phyloP scores from a whole-genome alignment of 1,284 basidiomycete genomes.

The Irpex sp. region DNA sequence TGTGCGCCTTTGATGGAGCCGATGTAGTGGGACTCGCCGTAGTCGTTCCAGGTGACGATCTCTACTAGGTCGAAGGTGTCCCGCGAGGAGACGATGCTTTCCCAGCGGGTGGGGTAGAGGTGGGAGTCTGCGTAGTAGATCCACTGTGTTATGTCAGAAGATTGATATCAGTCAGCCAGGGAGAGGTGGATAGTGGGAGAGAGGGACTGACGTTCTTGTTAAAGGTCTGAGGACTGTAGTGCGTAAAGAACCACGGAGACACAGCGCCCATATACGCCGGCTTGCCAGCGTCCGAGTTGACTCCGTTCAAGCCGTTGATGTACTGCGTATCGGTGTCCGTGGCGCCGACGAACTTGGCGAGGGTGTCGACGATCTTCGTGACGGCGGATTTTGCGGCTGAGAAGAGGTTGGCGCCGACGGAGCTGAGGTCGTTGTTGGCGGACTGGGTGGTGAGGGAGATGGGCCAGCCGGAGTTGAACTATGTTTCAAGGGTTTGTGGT shows the following conservation, averaged over 20 bases:
- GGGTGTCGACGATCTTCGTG: constrained; percentile 29
- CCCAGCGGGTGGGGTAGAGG: constrained; percentile 74
- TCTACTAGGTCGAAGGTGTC: constrained; percentile 48
- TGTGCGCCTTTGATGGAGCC: constrained; percentile 67
- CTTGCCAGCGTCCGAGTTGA: constrained; percentile 18
- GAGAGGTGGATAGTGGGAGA: too few species aligned
- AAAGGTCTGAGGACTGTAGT: constrained; percentile 60
- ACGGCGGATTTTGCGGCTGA: constrained; percentile 15
- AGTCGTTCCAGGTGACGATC: constrained; percentile 39
- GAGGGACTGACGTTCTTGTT: too few species aligned
- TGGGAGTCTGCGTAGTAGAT: constrained; percentile 56
- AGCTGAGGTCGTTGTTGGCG: constrained; percentile 27
- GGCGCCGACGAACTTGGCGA: constrained; percentile 37
- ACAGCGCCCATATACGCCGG: constrained; percentile 31
- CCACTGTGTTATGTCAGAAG: too few species aligned
- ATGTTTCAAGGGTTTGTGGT: too few species aligned
- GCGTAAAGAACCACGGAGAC: constrained; percentile 72
- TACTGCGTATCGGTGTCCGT: constrained; percentile 45
- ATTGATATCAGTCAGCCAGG: too few species aligned
- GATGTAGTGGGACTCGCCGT: constrained; percentile 36
- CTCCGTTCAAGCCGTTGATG: constrained; percentile 21
- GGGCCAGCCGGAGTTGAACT: constrained; percentile 73
- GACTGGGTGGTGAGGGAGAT: constrained; percentile 45
- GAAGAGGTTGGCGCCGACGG: constrained; percentile 22
- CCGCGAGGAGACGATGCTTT: constrained; percentile 60